Base-by-base conservation (phyloP, 2,329 filamentous ascomycete genomes). In the Beauveria varroae region DNA sequence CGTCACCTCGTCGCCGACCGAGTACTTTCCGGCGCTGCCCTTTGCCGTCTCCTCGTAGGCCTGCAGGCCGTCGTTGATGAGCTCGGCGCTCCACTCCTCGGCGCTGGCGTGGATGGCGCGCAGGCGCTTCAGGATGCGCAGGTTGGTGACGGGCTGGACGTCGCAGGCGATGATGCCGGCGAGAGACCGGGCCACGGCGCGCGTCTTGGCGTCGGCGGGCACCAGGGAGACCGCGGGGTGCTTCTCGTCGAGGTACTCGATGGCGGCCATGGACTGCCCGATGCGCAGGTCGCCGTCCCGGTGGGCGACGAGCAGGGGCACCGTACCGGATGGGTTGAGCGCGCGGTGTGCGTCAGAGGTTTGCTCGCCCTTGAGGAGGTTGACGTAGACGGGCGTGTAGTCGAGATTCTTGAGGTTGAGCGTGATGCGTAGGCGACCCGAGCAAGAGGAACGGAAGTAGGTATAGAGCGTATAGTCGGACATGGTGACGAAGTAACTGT, bases 401-500 rank as follows among this genome's bases (percentile, higher is more conserved):
- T 74, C 65, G 57, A 87, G 76, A 24, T 68, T 68, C 65, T 87
- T 87, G 56, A 84, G 73, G 60, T 81, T 73, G 1, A 86, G 74
- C 12, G 83, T 82, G 63, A 87, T 86, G 51, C 83, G 83, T 5
- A 88, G 73, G 14, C 85, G 81, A 0, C 80, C 83, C 1, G 83
- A 82, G 73, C 84, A 87, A 18, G 83, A 86, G 53, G 85, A 87
- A 64, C 82, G 78, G 72, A 82, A 86, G 73, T 86, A 87, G 63
- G 78, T 81, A 74, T 87, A 79, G 10, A 87, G 78, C 1, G 71
- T 75, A 67, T 73, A 77, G 40, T 71, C 66, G 51, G 66, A 24
- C 70, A 72, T 71, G 6, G 34, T 64, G 61, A 3, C 28, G 30
- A 20, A 5, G 0, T 3, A 4, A 5, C 7, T 20, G 30, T 41